Evolutionary conservation across 352 stramenopile species (phyloP).

Genomic region (Phytophthora pseudosyringae): DNA sequence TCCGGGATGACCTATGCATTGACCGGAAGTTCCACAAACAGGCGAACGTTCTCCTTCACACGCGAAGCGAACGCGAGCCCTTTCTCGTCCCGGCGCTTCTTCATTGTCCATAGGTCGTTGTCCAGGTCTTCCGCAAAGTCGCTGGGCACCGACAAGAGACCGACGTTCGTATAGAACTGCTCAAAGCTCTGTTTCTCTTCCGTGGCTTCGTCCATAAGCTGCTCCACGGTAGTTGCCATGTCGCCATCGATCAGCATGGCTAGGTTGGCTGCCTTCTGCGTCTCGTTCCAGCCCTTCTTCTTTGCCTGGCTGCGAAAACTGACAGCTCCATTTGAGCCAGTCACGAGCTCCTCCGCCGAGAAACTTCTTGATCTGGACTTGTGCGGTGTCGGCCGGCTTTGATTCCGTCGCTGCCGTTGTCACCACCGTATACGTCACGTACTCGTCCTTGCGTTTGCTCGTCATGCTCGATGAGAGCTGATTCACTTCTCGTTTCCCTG

Average conservation of each 20-base stretch:
- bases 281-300: neutral
- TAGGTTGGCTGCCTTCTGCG: neutral
- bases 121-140: neutral
- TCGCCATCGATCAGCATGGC: neutral
- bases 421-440: no score
- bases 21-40: neutral
- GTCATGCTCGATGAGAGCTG: no score
- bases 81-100: neutral
- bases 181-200: neutral
- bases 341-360: neutral
- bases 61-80: neutral
- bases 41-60: neutral
- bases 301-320: neutral
- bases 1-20: neutral
- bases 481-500: no score
- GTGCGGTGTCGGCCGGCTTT: no score
- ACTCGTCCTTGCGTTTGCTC: no score
- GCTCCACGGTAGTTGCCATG: neutral
- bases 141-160: neutral
- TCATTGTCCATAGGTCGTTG: neutral
- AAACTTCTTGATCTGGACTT: slow-evolving; percentile 6
- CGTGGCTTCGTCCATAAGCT: neutral
- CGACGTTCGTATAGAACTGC: neutral
- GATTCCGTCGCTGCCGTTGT: no score
- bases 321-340: neutral